These are phyloP conservation scores for Mrakia frigida DNA, from an alignment of 768 basidiomycete species.

Conservation along the genomic window DNA sequence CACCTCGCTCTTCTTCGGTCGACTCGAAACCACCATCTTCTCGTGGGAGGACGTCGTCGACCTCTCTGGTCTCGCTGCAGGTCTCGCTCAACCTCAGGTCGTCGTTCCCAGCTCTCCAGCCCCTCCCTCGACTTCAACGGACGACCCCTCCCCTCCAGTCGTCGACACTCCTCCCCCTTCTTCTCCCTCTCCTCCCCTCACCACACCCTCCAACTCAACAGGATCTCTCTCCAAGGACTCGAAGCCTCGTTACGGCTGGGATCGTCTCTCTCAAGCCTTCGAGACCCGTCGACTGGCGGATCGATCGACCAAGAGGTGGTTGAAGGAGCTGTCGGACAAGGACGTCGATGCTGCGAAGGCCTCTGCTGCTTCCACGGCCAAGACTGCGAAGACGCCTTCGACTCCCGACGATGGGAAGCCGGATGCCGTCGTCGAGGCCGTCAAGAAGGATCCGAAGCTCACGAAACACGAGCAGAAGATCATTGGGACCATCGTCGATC, in stretches of 20 bases:
- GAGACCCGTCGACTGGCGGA: background rate
- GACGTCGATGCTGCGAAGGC: no score
- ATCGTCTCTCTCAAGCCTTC: background rate
- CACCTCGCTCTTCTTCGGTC: background rate
- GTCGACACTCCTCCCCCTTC: background rate
- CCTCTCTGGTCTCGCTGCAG: constrained; percentile 22
- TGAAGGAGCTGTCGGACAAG: background rate
- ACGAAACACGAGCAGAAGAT: constrained; percentile 76
- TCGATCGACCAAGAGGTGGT: background rate
- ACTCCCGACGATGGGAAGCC: constrained; percentile 37
- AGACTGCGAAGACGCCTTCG: constrained; percentile 35
- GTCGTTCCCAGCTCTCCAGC: background rate
- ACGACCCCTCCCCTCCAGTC: background rate
- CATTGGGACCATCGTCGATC: constrained; percentile 78
- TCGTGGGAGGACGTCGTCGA: constrained; percentile 24
- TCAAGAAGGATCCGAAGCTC: constrained; percentile 70
- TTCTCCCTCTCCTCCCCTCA: background rate
- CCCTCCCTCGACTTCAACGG: background rate
- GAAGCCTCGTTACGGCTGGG: background rate
- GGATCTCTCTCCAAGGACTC: background rate
- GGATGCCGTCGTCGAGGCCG: constrained; percentile 57
- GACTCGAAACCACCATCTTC: background rate
- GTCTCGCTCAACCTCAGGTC: background rate
- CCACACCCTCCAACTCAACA: background rate
- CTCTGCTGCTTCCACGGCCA: constrained; percentile 14